phyloP scores from a whole-genome alignment of 768 basidiomycete species.

The Leccinum disarticulatum region DNA sequence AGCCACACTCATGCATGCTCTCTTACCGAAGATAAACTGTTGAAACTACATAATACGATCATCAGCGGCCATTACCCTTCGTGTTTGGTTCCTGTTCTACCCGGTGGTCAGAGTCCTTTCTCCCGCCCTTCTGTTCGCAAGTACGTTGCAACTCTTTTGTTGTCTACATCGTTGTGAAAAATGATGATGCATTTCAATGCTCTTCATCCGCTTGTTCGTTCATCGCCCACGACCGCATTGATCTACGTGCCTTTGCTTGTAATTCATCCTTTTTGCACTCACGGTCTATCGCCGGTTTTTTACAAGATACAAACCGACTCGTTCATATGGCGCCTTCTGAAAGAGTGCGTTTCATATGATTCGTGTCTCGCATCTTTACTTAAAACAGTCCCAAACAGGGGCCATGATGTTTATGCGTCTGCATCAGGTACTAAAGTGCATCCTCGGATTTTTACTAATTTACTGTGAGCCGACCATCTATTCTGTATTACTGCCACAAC shows the following conservation, averaged over 20 bases:
- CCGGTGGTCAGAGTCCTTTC: conserved; percentile 5
- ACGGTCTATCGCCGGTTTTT: conserved; percentile 10
- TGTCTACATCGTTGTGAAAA: background rate
- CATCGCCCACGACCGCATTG: background rate
- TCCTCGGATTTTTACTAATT: conserved; percentile 5
- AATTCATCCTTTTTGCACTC: conserved; percentile 14
- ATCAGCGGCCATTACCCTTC: conserved; percentile 12
- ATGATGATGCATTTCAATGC: background rate
- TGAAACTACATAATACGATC: background rate
- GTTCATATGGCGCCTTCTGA: conserved; percentile 16
- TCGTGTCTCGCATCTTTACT: too few relatives aligned
- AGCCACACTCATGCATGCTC: conserved; percentile 1
- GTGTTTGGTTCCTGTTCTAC: conserved; percentile 16
- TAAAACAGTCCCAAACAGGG: background rate
- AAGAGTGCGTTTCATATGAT: too few relatives aligned
- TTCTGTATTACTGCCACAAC: too few relatives aligned
- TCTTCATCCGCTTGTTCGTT: background rate
- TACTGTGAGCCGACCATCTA: too few relatives aligned
- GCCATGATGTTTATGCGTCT: too few relatives aligned
- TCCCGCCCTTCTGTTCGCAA: background rate
- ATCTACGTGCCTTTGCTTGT: conserved; percentile 17
- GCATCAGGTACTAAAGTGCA: background rate
- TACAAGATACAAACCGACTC: background rate
- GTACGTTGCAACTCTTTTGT: background rate
- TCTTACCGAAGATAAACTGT: background rate